Conservation (phyloP, 2,329 filamentous ascomycete genomes). For the Bipolaris sorokiniana region DNA sequence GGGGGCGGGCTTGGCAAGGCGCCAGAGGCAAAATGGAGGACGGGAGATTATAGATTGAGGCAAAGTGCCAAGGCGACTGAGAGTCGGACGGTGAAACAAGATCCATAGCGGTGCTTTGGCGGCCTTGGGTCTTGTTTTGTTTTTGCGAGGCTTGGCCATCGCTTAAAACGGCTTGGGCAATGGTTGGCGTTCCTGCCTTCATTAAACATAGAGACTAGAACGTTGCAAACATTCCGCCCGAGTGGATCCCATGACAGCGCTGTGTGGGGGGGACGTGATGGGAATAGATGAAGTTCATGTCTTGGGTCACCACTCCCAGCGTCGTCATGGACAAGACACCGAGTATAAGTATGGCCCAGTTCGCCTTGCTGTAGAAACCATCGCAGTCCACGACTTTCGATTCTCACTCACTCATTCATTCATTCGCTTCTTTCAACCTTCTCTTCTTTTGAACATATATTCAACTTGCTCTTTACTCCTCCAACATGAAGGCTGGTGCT, state of each 20-base stretch:
- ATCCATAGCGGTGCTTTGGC: constrained; percentile 20
- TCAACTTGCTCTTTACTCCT: constrained; percentile 9
- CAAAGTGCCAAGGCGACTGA: constrained; percentile 8
- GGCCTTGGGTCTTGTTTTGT: constrained; percentile 6
- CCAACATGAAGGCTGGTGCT: constrained; percentile 39
- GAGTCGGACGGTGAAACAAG: constrained; percentile 18
- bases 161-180: constrained; percentile 15
- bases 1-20: neutral
- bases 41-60: neutral
- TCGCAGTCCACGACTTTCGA: constrained; percentile 15
- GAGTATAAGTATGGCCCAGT: constrained; percentile 8
- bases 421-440: constrained; percentile 16
- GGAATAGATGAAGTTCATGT: constrained; percentile 15
- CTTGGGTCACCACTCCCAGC: constrained; percentile 4
- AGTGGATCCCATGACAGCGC: constrained; percentile 5
- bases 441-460: constrained; percentile 17
- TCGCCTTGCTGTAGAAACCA: constrained; percentile 1
- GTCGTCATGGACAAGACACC: constrained; percentile 3
- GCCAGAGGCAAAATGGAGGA: neutral
- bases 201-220: constrained; percentile 13
- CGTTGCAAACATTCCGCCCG: neutral
- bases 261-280: constrained; percentile 1
- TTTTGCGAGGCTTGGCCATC: constrained; percentile 9
- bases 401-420: neutral
- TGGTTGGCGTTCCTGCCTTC: constrained; percentile 19